These are phyloP conservation scores for Pseudozyma flocculosa DNA, from an alignment of 1,284 basidiomycete genomes.

Conservation along the genomic window DNA sequence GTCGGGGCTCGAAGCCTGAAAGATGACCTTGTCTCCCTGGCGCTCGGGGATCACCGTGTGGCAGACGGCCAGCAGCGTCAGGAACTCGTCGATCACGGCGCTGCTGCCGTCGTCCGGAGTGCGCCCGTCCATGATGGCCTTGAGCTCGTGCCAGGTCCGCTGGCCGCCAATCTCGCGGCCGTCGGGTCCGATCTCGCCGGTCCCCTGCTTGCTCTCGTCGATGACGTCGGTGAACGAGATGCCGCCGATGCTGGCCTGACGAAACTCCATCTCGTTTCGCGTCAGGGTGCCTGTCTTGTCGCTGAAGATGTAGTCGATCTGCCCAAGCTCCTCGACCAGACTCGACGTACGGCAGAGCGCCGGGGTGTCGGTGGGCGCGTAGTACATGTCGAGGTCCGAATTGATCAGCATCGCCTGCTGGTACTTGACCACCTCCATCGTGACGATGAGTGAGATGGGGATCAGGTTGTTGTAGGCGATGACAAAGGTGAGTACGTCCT, in stretches of 20 bases:
- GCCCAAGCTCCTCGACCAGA: constrained; percentile 95
- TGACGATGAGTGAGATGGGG: constrained; percentile 97
- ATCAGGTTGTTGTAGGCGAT: constrained; percentile 99
- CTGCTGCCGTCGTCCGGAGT: constrained; percentile 61
- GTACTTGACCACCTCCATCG: constrained; percentile 99
- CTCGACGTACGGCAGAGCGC: constrained; percentile 95
- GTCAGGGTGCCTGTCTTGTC: constrained; percentile 98
- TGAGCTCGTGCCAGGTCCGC: constrained; percentile 75
- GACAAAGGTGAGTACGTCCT: constrained; percentile 96
- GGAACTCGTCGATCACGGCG: constrained; percentile 75
- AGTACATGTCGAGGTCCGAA: constrained; percentile 77
- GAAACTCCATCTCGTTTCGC: constrained; percentile 96
- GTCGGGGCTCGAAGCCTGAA: constrained; percentile 96
- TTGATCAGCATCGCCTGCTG: constrained; percentile 97
- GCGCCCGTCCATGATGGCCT: constrained; percentile 60
- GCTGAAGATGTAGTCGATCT: constrained; percentile 97
- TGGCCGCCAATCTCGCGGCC: constrained; percentile 64
- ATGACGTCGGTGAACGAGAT: constrained; percentile 84
- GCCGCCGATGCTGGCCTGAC: constrained; percentile 84
- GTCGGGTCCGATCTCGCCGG: constrained; percentile 58
- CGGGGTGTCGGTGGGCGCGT: constrained; percentile 88
- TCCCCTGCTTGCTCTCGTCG: constrained; percentile 74
- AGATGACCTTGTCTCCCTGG: constrained; percentile 67
- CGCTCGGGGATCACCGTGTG: constrained; percentile 97
- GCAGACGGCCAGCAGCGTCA: constrained; percentile 89